Evolutionary conservation across 2,329 filamentous ascomycete species (phyloP).

Genomic region (Fusarium albidum): DNA sequence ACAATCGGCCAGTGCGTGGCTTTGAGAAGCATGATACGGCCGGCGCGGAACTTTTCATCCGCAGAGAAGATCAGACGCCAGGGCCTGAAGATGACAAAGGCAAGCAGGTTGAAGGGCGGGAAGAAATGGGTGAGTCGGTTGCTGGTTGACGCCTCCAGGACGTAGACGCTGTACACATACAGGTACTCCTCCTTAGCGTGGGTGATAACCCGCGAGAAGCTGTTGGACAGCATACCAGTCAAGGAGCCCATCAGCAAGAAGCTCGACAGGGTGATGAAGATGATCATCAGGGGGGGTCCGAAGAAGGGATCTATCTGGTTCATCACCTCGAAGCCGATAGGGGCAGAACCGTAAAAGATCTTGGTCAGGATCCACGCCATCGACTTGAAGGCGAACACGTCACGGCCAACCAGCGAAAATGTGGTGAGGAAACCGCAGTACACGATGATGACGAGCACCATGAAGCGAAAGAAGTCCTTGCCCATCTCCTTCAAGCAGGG

Average conservation of each 20-base stretch:
- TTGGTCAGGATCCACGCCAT: constrained; percentile 83
- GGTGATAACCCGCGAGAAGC: constrained; percentile 70
- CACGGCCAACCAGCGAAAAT: constrained; percentile 79
- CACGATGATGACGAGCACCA: constrained; percentile 79
- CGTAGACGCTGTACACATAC: constrained; percentile 75
- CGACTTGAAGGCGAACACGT: constrained; percentile 67
- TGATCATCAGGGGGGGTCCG: constrained; percentile 69
- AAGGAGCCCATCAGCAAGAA: constrained; percentile 82
- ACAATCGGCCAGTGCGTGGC: constrained; percentile 74
- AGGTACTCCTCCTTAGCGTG: constrained; percentile 79
- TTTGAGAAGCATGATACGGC: constrained; percentile 69
- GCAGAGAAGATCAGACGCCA: constrained; percentile 73
- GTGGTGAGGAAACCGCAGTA: constrained; percentile 92
- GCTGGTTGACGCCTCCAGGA: constrained; percentile 72
- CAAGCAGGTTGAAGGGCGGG: constrained; percentile 77
- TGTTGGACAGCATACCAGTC: constrained; percentile 81
- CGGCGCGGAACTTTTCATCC: constrained; percentile 67
- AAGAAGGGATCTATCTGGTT: constrained; percentile 65
- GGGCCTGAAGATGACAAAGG: constrained; percentile 75
- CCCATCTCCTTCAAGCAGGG: constrained; percentile 95
- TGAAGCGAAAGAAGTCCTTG: constrained; percentile 89
- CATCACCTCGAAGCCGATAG: constrained; percentile 77
- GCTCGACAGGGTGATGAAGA: constrained; percentile 80
- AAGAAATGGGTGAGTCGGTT: constrained; percentile 76
- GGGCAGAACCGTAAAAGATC: constrained; percentile 82